Conservation (phyloP, 1,284 basidiomycete species). For the Cryptococcus jaspeensis region DNA sequence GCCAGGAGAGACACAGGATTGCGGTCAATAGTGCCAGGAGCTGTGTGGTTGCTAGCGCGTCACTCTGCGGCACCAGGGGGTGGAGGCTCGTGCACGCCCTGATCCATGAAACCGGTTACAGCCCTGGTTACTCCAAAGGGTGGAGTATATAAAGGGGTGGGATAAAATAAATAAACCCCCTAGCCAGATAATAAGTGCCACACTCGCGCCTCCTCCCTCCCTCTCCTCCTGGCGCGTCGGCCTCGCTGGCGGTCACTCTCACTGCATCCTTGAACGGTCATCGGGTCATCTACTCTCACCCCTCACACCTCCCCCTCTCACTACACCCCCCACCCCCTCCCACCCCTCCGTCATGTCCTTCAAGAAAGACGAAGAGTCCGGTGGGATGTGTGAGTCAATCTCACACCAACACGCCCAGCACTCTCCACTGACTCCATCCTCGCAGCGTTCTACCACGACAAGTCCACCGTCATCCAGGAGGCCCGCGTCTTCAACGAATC, state of each 20-base stretch:
- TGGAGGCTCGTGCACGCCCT: too few species aligned
- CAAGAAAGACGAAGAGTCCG: slow-evolving; percentile 90
- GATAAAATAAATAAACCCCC: too few species aligned
- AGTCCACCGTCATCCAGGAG: slow-evolving; percentile 95
- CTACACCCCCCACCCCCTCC: neutral
- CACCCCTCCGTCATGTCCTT: slow-evolving; percentile 56
- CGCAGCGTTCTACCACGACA: slow-evolving; percentile 66
- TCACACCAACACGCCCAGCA: neutral
- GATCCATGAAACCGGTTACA: neutral
- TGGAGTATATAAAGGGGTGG: too few species aligned
- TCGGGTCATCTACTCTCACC: neutral
- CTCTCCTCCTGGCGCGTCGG: too few species aligned
- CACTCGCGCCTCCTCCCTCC: too few species aligned
- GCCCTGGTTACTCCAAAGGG: too few species aligned
- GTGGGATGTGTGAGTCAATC: slow-evolving; percentile 52
- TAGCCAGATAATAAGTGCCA: too few species aligned
- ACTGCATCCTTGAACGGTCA: neutral
- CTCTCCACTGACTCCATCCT: neutral
- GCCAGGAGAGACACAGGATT: too few species aligned
- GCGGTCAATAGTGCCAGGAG: too few species aligned
- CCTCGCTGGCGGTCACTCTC: neutral
- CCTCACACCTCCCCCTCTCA: neutral
- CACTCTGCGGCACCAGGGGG: too few species aligned
- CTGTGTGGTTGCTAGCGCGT: too few species aligned
- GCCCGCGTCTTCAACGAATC: slow-evolving; percentile 99